Evolutionary conservation across 179 eudicot genomes (phyloP).

Genomic region (Amaranthus tricolor): DNA sequence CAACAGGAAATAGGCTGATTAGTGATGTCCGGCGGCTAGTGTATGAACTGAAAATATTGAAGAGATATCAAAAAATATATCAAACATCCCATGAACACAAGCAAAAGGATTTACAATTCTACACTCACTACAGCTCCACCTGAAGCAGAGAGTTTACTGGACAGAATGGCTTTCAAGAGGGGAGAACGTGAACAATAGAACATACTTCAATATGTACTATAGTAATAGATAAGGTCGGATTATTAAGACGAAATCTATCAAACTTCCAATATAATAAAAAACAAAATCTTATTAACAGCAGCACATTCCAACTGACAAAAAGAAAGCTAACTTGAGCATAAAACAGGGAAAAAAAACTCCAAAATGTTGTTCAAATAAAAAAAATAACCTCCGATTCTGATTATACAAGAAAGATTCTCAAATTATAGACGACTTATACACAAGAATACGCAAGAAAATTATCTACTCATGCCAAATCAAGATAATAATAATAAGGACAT

Average conservation of each 20-base stretch:
- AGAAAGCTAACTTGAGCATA: background rate
- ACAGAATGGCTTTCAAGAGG: too few species aligned
- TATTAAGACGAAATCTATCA: background rate
- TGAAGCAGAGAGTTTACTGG: background rate
- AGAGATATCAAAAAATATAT: too few species aligned
- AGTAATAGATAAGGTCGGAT: too few species aligned
- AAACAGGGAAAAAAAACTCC: too few species aligned
- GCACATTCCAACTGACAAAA: background rate
- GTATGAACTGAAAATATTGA: too few species aligned
- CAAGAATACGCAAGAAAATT: background rate
- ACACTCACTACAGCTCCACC: background rate
- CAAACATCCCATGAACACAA: too few species aligned
- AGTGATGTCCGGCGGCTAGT: too few species aligned
- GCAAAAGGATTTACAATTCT: background rate
- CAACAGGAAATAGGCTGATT: too few species aligned
- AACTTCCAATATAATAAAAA: background rate
- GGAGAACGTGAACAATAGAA: too few species aligned
- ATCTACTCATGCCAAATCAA: background rate
- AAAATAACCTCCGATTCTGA: background rate
- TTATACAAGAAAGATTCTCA: background rate
- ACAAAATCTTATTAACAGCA: background rate
- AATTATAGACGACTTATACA: background rate
- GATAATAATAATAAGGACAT: background rate
- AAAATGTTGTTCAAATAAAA: background rate
- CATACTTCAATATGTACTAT: too few species aligned